Percentiles rank a stretch among this genome's conserved stretches.
These are phyloP conservation scores for Dendrocalamus sinicus DNA, from an alignment of 176 grass and related monocot genomes.

Conservation along the genomic window DNA sequence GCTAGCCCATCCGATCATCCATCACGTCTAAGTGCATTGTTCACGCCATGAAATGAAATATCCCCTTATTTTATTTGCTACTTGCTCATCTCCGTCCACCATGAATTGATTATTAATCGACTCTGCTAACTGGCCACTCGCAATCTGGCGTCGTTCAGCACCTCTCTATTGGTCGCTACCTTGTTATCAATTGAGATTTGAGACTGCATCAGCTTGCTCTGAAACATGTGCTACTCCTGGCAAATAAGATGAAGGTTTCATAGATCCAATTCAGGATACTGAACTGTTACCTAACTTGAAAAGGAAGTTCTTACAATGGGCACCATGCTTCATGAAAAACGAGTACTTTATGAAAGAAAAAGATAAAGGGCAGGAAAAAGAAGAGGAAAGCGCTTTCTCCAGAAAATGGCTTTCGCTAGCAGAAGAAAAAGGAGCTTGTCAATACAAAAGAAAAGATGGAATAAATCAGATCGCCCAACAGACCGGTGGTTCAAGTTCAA, in stretches of 20 bases:
- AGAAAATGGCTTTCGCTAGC: constrained; percentile 26
- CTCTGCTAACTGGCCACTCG: constrained; percentile 6
- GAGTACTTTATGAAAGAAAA: background rate
- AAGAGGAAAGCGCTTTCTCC: background rate
- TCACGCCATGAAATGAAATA: constrained; percentile 7
- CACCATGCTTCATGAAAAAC: background rate
- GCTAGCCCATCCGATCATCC: constrained; percentile 32
- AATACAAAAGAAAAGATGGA: too few relatives aligned
- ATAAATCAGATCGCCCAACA: background rate
- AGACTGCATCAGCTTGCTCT: background rate
- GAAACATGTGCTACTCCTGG: background rate
- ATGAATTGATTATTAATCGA: background rate
- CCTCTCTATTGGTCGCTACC: background rate
- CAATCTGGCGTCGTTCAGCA: background rate
- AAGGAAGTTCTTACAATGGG: background rate
- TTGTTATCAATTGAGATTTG: background rate
- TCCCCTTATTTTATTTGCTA: constrained; percentile 3
- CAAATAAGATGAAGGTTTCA: background rate
- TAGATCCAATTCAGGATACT: background rate
- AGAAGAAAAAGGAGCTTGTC: background rate
- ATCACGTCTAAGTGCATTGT: constrained; percentile 21
- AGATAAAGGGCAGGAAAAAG: background rate
- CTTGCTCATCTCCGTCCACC: constrained; percentile 9
- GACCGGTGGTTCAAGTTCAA: background rate
- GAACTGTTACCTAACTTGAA: constrained; percentile 37